Base-by-base conservation (phyloP, 768 basidiomycete genomes). In the Clavulina sp. region DNA sequence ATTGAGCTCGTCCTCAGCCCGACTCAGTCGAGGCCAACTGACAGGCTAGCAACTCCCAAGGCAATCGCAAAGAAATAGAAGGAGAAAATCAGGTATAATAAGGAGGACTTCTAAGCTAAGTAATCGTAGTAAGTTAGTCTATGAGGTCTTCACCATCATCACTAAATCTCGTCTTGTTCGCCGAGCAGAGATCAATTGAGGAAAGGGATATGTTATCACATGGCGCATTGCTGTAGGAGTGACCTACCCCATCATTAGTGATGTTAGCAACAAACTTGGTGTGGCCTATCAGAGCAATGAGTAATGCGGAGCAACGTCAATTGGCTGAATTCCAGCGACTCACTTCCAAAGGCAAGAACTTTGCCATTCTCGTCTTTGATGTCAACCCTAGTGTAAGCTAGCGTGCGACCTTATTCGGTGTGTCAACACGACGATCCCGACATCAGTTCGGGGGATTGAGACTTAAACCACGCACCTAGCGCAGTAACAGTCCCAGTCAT, bases 241-340 rank as follows among this genome's bases (percentile, higher is more conserved):
- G 21, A 13, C 63, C 50, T 52, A 74, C 73, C 54, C 66, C 58
- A 48, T 70, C 68, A 5, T 66, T 67, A 2, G 63, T 62, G 6
- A 81, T 84, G 61, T 74, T 83, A 13, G 83, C 84, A 52, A 88
- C 68, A 56, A 84, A 88, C 62, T 89, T 89, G 5, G 86, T 89
- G 59, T 88, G 86, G 54, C 80, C 85, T 88, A 1, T 23, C 48
- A 51, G 32, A 49, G 31, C 48, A n/a, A 43, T 48, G 23, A 19
- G 40, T 30, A 6, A 49, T 54, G 26, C n/a, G n/a, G n/a, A n/a
- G n/a, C n/a, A n/a, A n/a, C 18, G 5, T 4, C 38, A 13, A 34
- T 18, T 23, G 28, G 26, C 9, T 16, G 47, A 36, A 16, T 19
- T 31, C 31, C 30, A 47, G 13, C 21, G 28, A 69, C 81, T 60